phyloP scores from a whole-genome alignment of 257 asterid species.

The Solanum sejunctum region DNA sequence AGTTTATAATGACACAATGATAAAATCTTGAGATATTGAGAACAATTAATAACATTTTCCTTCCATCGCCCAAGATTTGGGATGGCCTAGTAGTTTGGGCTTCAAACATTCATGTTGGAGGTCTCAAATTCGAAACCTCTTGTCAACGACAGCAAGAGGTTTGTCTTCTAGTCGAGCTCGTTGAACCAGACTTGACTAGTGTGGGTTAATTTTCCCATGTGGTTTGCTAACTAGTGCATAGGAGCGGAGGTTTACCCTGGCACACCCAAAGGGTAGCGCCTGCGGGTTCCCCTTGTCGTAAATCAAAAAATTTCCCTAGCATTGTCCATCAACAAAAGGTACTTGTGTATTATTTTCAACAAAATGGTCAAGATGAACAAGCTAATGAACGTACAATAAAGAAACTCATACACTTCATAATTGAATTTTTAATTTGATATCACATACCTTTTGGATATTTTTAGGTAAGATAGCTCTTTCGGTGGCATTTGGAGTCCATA shows the following conservation, averaged over 20 bases:
- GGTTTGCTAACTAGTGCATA: too few relatives aligned
- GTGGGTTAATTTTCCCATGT: too few relatives aligned
- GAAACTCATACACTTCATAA: not conserved
- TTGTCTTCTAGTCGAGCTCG: too few relatives aligned
- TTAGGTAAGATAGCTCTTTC: conserved; percentile 62
- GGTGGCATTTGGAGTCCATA: conserved; percentile 71
- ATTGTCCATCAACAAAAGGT: not conserved
- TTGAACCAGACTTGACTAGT: too few relatives aligned
- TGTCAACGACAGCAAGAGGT: too few relatives aligned
- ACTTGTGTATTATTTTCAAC: not conserved
- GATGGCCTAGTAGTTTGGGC: too few relatives aligned
- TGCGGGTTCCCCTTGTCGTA: too few relatives aligned
- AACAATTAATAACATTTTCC: not conserved
- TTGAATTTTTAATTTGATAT: not conserved
- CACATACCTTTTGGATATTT: conserved; percentile 49
- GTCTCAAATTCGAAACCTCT: too few relatives aligned
- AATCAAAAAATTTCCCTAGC: not conserved
- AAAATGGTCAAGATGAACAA: not conserved
- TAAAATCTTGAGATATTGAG: not conserved
- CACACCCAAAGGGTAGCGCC: too few relatives aligned
- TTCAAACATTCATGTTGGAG: too few relatives aligned
- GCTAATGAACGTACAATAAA: not conserved
- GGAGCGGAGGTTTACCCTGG: too few relatives aligned
- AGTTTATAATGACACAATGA: not conserved
- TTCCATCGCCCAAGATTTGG: not conserved